Conservation (phyloP, 2,329 filamentous ascomycete genomes). For the Trichoderma lentiforme region DNA sequence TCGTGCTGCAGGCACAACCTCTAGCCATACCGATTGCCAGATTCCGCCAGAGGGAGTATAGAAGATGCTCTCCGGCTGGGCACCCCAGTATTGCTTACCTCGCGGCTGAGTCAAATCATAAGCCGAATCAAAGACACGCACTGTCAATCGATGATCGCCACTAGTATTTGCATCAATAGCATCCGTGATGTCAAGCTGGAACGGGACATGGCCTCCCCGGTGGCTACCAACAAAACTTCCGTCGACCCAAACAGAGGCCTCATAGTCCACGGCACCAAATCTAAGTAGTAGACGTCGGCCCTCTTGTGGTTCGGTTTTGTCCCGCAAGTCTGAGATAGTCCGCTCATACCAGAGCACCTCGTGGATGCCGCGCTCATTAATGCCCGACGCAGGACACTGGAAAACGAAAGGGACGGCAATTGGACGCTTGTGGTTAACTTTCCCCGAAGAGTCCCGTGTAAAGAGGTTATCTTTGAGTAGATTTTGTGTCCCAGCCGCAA, state of each 20-base stretch:
- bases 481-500: conserved; percentile 47
- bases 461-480: conserved; percentile 47
- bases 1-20: conserved; percentile 50
- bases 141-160: conserved; percentile 42
- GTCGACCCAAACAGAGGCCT: conserved; percentile 55
- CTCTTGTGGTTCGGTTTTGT: conserved; percentile 36
- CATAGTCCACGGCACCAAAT: conserved; percentile 62
- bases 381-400: conserved; percentile 60
- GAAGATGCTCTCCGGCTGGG: conserved; percentile 58
- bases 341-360: conserved; percentile 67
- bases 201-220: conserved; percentile 57
- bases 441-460: conserved; percentile 22
- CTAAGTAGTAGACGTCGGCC: conserved; percentile 47
- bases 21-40: conserved; percentile 57
- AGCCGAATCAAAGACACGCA: conserved; percentile 62
- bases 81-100: conserved; percentile 65
- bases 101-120: conserved; percentile 62
- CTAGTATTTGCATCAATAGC: conserved; percentile 30
- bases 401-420: conserved; percentile 66
- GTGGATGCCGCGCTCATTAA: conserved; percentile 59
- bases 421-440: conserved; percentile 41
- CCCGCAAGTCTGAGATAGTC: conserved; percentile 47
- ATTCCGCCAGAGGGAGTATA: conserved; percentile 57
- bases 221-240: conserved; percentile 53
- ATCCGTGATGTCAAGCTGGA: conserved; percentile 57